Evolutionary conservation across 106 monocot species (phyloP).

Genomic region (Platanthera guangdongensis): DNA sequence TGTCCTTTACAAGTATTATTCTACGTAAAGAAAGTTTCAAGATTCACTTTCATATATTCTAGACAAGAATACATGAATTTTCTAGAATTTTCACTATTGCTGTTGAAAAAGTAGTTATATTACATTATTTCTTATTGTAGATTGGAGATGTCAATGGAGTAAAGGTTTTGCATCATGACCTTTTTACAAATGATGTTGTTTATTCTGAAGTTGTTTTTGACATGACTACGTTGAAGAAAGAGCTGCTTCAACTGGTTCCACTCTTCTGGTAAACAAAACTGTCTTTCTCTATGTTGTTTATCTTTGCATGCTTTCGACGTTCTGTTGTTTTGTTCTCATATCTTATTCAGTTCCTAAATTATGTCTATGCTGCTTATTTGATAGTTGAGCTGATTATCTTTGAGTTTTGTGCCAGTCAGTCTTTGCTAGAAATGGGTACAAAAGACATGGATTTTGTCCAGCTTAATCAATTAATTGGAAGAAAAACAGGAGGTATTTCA

Average conservation of each 20-base stretch:
- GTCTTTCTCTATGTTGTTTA: background rate
- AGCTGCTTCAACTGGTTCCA: slow-evolving; percentile 77
- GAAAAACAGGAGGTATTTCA: slow-evolving; percentile 97
- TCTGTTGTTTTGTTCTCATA: slow-evolving; percentile 1
- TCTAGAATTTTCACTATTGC: background rate
- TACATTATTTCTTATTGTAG: slow-evolving; percentile 28
- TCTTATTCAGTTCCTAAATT: background rate
- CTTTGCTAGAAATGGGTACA: slow-evolving; percentile 98
- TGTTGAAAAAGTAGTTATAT: background rate
- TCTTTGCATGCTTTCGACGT: background rate
- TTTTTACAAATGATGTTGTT: slow-evolving; percentile 95
- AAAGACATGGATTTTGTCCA: slow-evolving; percentile 96
- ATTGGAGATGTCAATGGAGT: slow-evolving; percentile 79
- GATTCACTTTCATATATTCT: background rate
- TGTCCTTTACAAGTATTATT: background rate
- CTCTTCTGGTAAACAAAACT: slow-evolving; percentile 72
- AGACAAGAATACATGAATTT: background rate
- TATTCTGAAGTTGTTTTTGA: slow-evolving; percentile 99
- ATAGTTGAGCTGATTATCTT: slow-evolving; percentile 1
- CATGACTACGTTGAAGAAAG: slow-evolving; percentile 77
- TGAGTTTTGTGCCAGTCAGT: slow-evolving; percentile 60
- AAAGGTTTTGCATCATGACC: slow-evolving; percentile 81
- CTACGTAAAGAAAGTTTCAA: too few relatives aligned
- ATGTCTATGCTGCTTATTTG: background rate
- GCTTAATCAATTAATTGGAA: slow-evolving; percentile 94